phyloP scores from a whole-genome alignment of 2,329 filamentous ascomycete species.

The Rosellinia necatrix region DNA sequence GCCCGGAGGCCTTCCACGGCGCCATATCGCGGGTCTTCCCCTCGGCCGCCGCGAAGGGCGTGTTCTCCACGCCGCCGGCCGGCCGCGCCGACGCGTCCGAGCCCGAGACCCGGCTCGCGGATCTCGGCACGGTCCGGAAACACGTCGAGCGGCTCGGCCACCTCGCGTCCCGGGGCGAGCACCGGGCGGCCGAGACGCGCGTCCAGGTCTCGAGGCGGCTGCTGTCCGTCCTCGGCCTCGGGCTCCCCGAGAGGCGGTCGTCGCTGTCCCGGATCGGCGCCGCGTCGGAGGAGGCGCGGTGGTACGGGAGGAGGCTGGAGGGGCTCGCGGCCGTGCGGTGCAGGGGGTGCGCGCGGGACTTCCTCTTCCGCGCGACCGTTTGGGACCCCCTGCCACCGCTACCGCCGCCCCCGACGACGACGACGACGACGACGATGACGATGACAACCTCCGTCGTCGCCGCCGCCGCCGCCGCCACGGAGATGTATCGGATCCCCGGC shows the following conservation, averaged over 20 bases:
- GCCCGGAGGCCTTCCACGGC: not conserved
- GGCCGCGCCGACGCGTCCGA: not conserved
- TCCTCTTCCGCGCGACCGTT: conserved; percentile 15
- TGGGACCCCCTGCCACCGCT: conserved; percentile 15
- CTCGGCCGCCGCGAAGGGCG: conserved; percentile 8
- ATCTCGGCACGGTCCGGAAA: not conserved
- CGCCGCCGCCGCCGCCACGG: not conserved
- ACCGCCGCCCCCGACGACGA: too few relatives aligned
- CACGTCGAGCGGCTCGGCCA: conserved; percentile 7
- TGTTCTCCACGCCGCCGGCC: not conserved
- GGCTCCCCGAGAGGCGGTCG: conserved; percentile 19
- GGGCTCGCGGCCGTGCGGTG: conserved; percentile 13
- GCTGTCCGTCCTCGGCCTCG: conserved; percentile 12
- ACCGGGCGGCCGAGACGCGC: conserved; percentile 8
- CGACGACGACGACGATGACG: too few relatives aligned
- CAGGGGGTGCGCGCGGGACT: conserved; percentile 11
- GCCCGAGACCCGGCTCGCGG: not conserved
- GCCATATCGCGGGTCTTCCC: conserved; percentile 18
- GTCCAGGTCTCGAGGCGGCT: conserved; percentile 14
- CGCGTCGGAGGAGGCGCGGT: conserved; percentile 18
- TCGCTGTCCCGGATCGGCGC: conserved; percentile 19
- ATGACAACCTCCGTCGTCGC: too few relatives aligned
- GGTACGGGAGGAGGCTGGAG: conserved; percentile 18
- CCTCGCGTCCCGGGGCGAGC: conserved; percentile 4
- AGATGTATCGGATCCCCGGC: conserved; percentile 18